Evolutionary conservation across 2,329 filamentous ascomycete species (phyloP).

Genomic region (Alternaria sp.): DNA sequence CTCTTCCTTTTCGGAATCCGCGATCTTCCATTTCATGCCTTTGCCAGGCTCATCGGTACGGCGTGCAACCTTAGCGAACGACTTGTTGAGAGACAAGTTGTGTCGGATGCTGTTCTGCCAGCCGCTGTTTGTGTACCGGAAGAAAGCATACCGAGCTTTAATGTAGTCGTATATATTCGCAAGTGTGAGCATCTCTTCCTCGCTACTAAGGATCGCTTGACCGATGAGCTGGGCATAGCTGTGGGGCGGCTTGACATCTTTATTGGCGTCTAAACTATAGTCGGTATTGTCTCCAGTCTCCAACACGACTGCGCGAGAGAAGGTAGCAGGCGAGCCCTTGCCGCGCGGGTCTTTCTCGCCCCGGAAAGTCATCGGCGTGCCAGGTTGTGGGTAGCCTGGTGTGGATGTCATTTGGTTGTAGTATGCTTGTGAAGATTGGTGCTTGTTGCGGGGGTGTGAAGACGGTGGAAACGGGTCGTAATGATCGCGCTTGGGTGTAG

Average conservation of each 20-base stretch:
- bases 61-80: constrained; percentile 91
- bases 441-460: constrained; percentile 44
- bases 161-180: constrained; percentile 96
- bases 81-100: constrained; percentile 93
- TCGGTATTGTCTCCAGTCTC: constrained; percentile 69
- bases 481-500: constrained; percentile 48
- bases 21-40: constrained; percentile 98
- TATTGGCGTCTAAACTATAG: constrained; percentile 81
- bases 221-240: constrained; percentile 98
- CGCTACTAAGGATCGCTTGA: constrained; percentile 88
- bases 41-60: constrained; percentile 96
- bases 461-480: constrained; percentile 50
- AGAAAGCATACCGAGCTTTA: constrained; percentile 90
- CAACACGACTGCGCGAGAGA: constrained; percentile 60
- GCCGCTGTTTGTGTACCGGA: constrained; percentile 81
- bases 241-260: constrained; percentile 92
- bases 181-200: constrained; percentile 87
- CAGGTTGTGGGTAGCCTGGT: constrained; percentile 43
- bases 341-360: constrained; percentile 44
- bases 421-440: constrained; percentile 41
- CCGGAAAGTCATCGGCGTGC: constrained; percentile 49
- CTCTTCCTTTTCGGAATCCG: constrained; percentile 82
- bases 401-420: constrained; percentile 48
- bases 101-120: constrained; percentile 99
- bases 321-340: constrained; percentile 58